These are phyloP conservation scores for Cordia subcordata DNA, from an alignment of 257 asterid genomes.

Conservation along the genomic window DNA sequence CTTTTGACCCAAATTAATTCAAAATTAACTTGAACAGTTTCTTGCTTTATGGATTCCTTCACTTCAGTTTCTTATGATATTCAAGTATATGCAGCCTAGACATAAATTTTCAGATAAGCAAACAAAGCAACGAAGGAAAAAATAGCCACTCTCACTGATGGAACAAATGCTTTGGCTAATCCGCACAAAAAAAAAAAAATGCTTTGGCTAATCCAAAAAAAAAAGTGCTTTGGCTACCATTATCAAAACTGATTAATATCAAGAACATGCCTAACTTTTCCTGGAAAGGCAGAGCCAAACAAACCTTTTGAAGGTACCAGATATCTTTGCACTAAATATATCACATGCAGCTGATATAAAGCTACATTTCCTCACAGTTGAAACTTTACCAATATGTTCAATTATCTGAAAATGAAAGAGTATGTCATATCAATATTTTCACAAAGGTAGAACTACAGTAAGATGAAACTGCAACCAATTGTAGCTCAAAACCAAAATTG, in stretches of 20 bases:
- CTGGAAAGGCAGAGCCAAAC: constrained; percentile 15
- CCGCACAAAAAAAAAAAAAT: too few relatives aligned
- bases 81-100: too few relatives aligned
- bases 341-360: constrained; percentile 82
- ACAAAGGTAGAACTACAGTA: constrained; percentile 4
- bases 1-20: too few relatives aligned
- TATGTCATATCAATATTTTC: constrained; percentile 5
- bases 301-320: constrained; percentile 90
- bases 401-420: constrained; percentile 56
- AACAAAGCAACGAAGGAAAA: too few relatives aligned
- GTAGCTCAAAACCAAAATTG: constrained; percentile 3
- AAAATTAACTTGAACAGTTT: too few relatives aligned
- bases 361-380: constrained; percentile 81
- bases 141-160: too few relatives aligned
- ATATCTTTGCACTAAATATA: constrained; percentile 82
- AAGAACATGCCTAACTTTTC: neutral
- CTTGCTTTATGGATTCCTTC: too few relatives aligned
- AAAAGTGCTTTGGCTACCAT: neutral
- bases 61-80: too few relatives aligned
- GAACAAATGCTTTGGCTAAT: too few relatives aligned
- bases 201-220: too few relatives aligned
- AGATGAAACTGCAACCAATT: neutral
- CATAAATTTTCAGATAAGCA: too few relatives aligned
- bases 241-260: too few relatives aligned
- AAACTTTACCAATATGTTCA: constrained; percentile 79